phyloP scores from a whole-genome alignment of 129 eudicot genomes.

The Pseudognaphalium luteoalbum region DNA sequence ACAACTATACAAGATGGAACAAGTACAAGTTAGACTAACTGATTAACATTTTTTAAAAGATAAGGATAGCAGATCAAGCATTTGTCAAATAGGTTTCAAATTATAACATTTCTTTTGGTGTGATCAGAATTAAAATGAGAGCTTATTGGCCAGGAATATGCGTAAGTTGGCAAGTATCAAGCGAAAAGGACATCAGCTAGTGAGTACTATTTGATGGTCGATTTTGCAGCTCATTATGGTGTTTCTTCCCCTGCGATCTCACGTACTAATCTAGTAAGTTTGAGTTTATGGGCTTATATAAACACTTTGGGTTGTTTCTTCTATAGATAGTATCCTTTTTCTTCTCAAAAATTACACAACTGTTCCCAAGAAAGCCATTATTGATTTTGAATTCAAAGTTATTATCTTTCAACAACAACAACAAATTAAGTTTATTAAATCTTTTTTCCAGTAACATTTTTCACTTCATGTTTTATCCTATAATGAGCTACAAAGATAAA shows the following conservation, averaged over 20 bases:
- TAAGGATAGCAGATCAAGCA: slow-evolving; percentile 1
- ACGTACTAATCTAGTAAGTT: not conserved
- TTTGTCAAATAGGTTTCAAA: not conserved
- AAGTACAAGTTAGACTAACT: slow-evolving; percentile 1
- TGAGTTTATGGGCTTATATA: not conserved
- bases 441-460: not conserved
- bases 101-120: not conserved
- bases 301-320: slow-evolving; percentile 13
- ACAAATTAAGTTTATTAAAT: not conserved
- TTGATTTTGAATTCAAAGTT: not conserved
- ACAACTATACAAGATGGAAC: slow-evolving; percentile 8
- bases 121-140: not conserved
- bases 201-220: slow-evolving; percentile 1
- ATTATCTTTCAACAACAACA: not conserved
- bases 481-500: slow-evolving; percentile 3
- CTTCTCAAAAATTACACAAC: not conserved
- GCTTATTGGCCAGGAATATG: not conserved
- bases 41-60: slow-evolving; percentile 1
- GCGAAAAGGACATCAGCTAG: slow-evolving; percentile 5
- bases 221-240: slow-evolving; percentile 14
- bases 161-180: slow-evolving; percentile 13
- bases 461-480: not conserved
- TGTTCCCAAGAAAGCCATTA: slow-evolving; percentile 5
- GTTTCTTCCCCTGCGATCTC: not conserved
- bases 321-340: not conserved